These are phyloP conservation scores for Guyanaporus albipodus DNA, from an alignment of 768 basidiomycete genomes.

Conservation along the genomic window DNA sequence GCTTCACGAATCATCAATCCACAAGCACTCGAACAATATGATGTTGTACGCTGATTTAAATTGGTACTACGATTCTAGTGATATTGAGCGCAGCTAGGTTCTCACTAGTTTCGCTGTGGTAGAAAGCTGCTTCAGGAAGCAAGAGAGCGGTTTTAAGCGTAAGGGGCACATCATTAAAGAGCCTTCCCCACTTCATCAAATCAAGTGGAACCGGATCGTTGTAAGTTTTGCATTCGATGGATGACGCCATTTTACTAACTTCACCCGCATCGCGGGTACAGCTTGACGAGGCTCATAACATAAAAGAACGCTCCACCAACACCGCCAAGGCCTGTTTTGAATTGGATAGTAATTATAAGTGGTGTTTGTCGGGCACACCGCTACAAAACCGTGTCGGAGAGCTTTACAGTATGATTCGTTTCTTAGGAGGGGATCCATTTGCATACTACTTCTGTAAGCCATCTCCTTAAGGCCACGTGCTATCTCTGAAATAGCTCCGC, in stretches of 20 bases:
- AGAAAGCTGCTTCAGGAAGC: constrained; percentile 90
- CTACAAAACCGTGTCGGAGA: constrained; percentile 99
- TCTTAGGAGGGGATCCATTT: constrained; percentile 91
- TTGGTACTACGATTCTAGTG: background rate
- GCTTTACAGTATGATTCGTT: constrained; percentile 89
- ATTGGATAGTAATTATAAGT: constrained; percentile 71
- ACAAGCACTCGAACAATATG: constrained; percentile 73
- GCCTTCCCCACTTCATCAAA: constrained; percentile 76
- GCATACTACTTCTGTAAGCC: constrained; percentile 84
- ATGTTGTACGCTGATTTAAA: constrained; percentile 58
- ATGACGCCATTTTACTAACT: background rate
- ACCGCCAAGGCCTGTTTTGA: constrained; percentile 98
- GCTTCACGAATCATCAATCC: constrained; percentile 61
- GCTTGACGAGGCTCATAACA: constrained; percentile 97
- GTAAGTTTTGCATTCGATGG: constrained; percentile 36
- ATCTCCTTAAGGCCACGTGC: background rate
- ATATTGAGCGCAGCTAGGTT: constrained; percentile 43
- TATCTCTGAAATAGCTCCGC: background rate
- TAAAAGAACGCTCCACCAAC: constrained; percentile 92
- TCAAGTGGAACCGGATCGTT: constrained; percentile 81
- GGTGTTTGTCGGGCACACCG: constrained; percentile 97
- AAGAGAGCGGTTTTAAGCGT: constrained; percentile 88
- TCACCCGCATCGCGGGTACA: constrained; percentile 23
- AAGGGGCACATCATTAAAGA: constrained; percentile 83
- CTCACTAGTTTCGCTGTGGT: constrained; percentile 85